Conservation (phyloP, 2,329 filamentous ascomycete genomes). For the Ophiostoma fasciatum region DNA sequence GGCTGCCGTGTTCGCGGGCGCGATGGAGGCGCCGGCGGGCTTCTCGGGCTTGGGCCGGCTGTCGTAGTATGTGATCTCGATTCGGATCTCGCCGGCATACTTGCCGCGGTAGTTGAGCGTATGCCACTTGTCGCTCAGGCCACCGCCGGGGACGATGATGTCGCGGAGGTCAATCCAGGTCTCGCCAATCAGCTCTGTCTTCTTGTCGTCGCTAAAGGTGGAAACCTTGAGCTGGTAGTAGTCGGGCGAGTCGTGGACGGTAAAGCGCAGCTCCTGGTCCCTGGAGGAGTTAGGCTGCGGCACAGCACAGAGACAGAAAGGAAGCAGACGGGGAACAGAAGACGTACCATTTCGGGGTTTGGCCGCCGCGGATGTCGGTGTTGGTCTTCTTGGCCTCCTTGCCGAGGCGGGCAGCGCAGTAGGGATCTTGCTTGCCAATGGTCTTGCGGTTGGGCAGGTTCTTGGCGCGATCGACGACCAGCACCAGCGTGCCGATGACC, state of each 20-base stretch:
- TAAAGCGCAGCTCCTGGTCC: slow-evolving; percentile 95
- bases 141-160: slow-evolving; percentile 72
- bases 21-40: slow-evolving; percentile 40
- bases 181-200: slow-evolving; percentile 91
- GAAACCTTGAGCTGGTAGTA: slow-evolving; percentile 94
- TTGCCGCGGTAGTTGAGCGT: slow-evolving; percentile 75
- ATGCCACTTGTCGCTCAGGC: slow-evolving; percentile 92
- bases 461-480: slow-evolving; percentile 87
- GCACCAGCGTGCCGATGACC: slow-evolving; percentile 80
- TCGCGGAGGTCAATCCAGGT: slow-evolving; percentile 72
- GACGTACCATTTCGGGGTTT: slow-evolving; percentile 88
- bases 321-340: background rate
- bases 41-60: slow-evolving; percentile 69
- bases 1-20: no score
- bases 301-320: background rate
- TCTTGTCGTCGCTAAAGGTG: slow-evolving; percentile 97
- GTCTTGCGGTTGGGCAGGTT: slow-evolving; percentile 94
- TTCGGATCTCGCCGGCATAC: slow-evolving; percentile 86
- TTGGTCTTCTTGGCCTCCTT: slow-evolving; percentile 97
- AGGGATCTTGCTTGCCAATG: slow-evolving; percentile 97
- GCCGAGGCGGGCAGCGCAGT: slow-evolving; percentile 82
- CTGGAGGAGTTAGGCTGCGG: slow-evolving; percentile 28
- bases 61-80: slow-evolving; percentile 96
- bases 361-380: slow-evolving; percentile 84
- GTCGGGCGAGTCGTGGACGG: slow-evolving; percentile 88